A percentile compares a stretch with the other conserved stretches of the same genome.
Evolutionary conservation across 169 alveolate species (phyloP).

Genomic region (Eimeria necatrix): DNA sequence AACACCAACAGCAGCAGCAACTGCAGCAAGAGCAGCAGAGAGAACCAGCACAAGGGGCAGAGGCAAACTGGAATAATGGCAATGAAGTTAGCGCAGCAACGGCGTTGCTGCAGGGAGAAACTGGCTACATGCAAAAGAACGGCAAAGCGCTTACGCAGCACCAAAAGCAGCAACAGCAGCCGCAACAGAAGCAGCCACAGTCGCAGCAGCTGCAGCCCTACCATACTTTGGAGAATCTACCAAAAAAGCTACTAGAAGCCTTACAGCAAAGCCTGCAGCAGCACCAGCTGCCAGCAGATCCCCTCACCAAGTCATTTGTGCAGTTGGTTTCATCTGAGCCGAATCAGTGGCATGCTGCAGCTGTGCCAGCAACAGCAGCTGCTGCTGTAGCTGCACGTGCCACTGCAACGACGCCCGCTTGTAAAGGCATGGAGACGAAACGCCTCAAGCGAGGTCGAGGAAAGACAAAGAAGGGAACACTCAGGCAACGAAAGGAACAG

Average conservation of each 20-base stretch:
- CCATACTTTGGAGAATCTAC: neutral
- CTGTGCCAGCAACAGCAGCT: neutral
- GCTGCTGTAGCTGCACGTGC: neutral
- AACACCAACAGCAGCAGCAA: too few relatives aligned
- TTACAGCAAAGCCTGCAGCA: neutral
- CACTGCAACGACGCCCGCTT: neutral
- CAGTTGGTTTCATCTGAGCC: too few relatives aligned
- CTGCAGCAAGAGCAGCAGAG: neutral
- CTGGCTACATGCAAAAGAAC: neutral
- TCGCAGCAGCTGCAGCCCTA: neutral
- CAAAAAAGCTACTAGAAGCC: neutral
- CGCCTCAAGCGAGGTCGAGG: neutral
- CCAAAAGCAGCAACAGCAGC: too few relatives aligned
- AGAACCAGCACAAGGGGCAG: neutral
- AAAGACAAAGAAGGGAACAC: neutral
- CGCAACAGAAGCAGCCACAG: neutral
- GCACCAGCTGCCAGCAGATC: neutral
- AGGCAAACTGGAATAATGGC: neutral
- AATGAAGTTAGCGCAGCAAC: neutral
- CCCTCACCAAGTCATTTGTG: neutral
- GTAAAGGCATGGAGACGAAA: neutral
- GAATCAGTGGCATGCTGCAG: too few relatives aligned
- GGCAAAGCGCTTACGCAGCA: neutral
- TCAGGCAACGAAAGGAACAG: neutral
- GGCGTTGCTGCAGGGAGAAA: neutral